A percentile compares a stretch with the other conserved stretches of the same genome.
These are phyloP conservation scores for Silene noctiflora DNA, from an alignment of 179 eudicot species.

Conservation along the genomic window DNA sequence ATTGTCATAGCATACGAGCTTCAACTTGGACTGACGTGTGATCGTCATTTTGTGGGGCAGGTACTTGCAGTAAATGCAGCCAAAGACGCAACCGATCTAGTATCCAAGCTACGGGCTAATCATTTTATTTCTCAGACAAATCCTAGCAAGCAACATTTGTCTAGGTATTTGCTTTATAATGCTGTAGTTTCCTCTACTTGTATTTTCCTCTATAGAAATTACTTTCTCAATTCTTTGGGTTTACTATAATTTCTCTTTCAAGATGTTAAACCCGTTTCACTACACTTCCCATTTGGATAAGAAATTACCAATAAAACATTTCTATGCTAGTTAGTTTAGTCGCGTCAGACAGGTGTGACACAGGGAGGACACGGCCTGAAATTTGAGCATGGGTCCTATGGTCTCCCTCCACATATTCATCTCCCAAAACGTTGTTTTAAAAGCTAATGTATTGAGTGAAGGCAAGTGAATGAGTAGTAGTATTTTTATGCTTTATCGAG, in stretches of 20 bases:
- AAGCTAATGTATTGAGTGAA: no score
- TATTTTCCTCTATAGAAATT: background rate
- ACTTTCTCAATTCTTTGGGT: background rate
- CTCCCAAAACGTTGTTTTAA: no score
- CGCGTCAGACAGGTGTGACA: no score
- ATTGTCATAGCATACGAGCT: background rate
- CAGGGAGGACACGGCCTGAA: no score
- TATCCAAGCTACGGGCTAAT: conserved; percentile 83
- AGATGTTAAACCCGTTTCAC: background rate
- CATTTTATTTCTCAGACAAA: conserved; percentile 89
- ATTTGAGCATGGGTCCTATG: no score
- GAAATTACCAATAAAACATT: no score
- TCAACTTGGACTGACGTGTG: conserved; percentile 3
- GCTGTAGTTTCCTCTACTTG: background rate
- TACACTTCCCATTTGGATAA: no score
- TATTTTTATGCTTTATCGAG: background rate
- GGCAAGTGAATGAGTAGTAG: background rate
- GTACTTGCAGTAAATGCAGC: conserved; percentile 97
- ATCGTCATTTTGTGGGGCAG: conserved; percentile 31
- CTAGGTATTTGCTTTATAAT: conserved; percentile 46
- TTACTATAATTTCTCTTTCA: background rate
- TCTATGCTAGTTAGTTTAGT: no score
- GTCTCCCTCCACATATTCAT: no score
- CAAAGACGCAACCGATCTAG: conserved; percentile 85
- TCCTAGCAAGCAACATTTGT: conserved; percentile 84